These are phyloP conservation scores for Wallacemonas collosoma DNA, from an alignment of 208 protist species.

Conservation along the genomic window DNA sequence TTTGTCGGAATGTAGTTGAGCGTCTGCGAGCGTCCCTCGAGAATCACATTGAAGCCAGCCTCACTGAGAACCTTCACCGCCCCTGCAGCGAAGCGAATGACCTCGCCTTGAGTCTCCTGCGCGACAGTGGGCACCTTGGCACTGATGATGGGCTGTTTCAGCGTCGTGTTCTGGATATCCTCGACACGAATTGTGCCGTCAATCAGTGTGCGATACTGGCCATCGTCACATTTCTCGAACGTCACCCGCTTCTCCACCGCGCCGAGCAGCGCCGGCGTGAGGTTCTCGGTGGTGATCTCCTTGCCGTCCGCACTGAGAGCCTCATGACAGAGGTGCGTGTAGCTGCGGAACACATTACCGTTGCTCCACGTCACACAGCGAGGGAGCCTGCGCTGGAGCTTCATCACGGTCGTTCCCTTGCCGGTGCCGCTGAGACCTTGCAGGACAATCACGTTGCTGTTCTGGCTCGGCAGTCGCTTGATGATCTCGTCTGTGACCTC, in stretches of 20 bases:
- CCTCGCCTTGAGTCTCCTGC: conserved; percentile 91
- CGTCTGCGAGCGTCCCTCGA: conserved; percentile 90
- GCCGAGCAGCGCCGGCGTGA: conserved; percentile 64
- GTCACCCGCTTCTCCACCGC: conserved; percentile 62
- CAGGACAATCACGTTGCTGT: conserved; percentile 88
- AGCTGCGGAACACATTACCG: conserved; percentile 92
- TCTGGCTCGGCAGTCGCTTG: conserved; percentile 41
- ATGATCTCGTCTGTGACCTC: conserved; percentile 81
- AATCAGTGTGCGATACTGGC: conserved; percentile 68
- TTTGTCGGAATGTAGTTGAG: conserved; percentile 85
- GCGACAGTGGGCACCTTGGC: conserved; percentile 85
- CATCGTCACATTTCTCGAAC: conserved; percentile 63
- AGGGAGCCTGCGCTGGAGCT: conserved; percentile 72
- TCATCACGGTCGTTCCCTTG: conserved; percentile 89
- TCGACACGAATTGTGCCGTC: conserved; percentile 62
- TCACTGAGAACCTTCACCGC: conserved; percentile 71
- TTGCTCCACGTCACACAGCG: conserved; percentile 91
- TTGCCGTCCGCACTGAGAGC: conserved; percentile 49
- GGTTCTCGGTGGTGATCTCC: conserved; percentile 43
- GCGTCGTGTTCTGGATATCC: conserved; percentile 88
- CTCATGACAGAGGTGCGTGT: conserved; percentile 82
- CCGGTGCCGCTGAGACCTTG: conserved; percentile 91
- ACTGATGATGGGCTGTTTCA: conserved; percentile 84
- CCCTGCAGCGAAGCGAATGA: conserved; percentile 77
- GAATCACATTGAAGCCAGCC: conserved; percentile 87